phyloP scores from a whole-genome alignment of 169 alveolate species.

The Cryptosporidium meleagridis region DNA sequence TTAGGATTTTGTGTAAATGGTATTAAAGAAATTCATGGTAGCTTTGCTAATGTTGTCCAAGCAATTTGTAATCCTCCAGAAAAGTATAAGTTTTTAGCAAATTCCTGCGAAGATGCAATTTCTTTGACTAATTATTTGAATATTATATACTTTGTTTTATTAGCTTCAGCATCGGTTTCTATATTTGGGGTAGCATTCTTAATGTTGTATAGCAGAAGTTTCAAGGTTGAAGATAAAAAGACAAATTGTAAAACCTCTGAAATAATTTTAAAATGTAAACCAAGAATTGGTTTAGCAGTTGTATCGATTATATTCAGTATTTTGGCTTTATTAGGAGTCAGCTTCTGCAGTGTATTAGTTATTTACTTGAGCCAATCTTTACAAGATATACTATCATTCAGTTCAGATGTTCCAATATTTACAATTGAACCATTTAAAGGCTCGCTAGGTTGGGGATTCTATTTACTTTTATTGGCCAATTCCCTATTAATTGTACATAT shows the following conservation, averaged over 20 bases:
- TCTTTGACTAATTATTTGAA: conserved; percentile 9
- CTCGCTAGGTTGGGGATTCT: conserved; percentile 69
- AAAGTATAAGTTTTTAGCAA: conserved; percentile 27
- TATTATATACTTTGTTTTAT: conserved; percentile 10
- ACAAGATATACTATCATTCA: conserved; percentile 14
- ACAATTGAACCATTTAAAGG: conserved; percentile 9
- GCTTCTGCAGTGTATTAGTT: conserved; percentile 15
- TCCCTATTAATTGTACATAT: conserved; percentile 24
- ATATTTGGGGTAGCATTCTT: conserved; percentile 25
- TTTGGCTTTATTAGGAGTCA: conserved; percentile 27
- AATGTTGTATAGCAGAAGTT: conserved; percentile 45
- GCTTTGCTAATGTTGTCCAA: not conserved
- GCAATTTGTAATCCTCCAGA: conserved; percentile 44
- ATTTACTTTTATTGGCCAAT: conserved; percentile 11
- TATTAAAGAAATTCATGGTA: conserved; percentile 31
- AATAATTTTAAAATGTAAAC: conserved; percentile 19
- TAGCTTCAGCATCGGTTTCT: conserved; percentile 13
- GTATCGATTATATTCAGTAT: conserved; percentile 23
- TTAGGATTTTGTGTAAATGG: conserved; percentile 20
- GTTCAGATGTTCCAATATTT: conserved; percentile 34
- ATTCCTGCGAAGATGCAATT: conserved; percentile 24
- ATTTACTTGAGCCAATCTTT: conserved; percentile 31
- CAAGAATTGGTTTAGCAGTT: conserved; percentile 34
- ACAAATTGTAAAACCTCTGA: conserved; percentile 1
- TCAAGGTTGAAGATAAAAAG: conserved; percentile 3